Base-by-base conservation (phyloP, 441 rosid species). In the Adansonia gregorii region DNA sequence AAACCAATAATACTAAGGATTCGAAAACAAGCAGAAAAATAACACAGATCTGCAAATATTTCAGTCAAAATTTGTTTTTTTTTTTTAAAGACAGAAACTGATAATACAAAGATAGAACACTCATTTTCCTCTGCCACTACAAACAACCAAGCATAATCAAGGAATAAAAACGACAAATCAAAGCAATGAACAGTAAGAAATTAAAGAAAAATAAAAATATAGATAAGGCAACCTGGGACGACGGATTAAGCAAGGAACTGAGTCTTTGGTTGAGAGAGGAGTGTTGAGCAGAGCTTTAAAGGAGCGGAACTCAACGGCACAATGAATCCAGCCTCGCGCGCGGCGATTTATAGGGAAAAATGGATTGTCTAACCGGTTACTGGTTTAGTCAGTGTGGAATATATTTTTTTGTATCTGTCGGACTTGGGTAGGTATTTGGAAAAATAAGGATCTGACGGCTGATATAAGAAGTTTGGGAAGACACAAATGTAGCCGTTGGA, bases 401-500 rank as follows among this genome's bases (percentile, higher is more conserved):
- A 69, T 19, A 49, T 49, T 48, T 48, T 46, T 1, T 4, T 67
- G 6, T 22, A 11, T 66, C 4, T 20, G 1, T 46, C 2, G 39
- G 63, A 9, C 20, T 6, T 59, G 6, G 67, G 17, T 19, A 45
- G 73, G 75, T 78, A 72, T 74, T 55, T 72, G 48, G 51, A 20
- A 6, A 24, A 24, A 60, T 20, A n/a, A 45, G 20, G n/a, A 78
- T 72, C 74, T 7, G 58, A 8, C 10, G 67, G 73, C 52, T 63
- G 60, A 58, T 0, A 41, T 27, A 20, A 24, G 11, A 31, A 11
- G 35, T 19, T 19, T 11, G 27, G 35, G 68, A 35, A 35, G 51
- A 11, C 54, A 70, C 31, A 75, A 80, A 73, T 31, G 48, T 71
- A 81, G 83, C 89, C 90, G 88, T 83, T 83, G 80, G 87, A 86